Evolutionary conservation across 2,329 filamentous ascomycete genomes (phyloP).

Genomic region (Colletotrichum trifolii): DNA sequence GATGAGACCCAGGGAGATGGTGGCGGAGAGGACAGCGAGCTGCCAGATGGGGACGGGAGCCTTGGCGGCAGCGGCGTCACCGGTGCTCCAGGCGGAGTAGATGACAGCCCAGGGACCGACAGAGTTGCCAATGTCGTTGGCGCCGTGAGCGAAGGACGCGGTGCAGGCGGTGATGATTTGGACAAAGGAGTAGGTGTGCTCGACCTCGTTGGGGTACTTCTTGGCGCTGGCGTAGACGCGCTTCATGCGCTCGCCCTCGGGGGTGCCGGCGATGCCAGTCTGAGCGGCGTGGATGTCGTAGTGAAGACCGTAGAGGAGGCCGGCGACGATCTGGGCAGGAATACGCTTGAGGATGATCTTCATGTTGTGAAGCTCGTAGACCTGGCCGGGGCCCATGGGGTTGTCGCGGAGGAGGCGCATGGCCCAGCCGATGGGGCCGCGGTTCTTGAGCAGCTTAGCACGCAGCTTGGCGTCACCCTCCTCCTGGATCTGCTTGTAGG

Average conservation of each 20-base stretch:
- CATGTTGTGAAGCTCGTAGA: constrained; percentile 81
- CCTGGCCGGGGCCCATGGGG: constrained; percentile 75
- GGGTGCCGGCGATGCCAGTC: constrained; percentile 75
- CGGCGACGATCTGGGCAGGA: constrained; percentile 73
- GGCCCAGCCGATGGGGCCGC: constrained; percentile 82
- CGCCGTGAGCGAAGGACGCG: constrained; percentile 79
- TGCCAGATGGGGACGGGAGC: constrained; percentile 79
- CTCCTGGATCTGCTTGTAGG: constrained; percentile 71
- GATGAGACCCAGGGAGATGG: constrained; percentile 74
- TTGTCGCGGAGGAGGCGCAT: constrained; percentile 82
- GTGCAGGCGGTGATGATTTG: constrained; percentile 77
- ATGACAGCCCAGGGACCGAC: constrained; percentile 78
- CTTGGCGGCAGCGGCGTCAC: constrained; percentile 69
- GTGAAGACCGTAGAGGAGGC: constrained; percentile 77
- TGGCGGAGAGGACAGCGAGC: constrained; percentile 73
- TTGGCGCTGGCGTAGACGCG: constrained; percentile 71
- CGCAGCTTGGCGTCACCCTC: constrained; percentile 69
- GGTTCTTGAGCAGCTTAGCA: constrained; percentile 69
- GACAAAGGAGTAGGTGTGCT: constrained; percentile 75
- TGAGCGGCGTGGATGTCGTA: constrained; percentile 87
- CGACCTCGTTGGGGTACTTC: constrained; percentile 77
- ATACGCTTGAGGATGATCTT: constrained; percentile 71
- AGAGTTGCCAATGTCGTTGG: constrained; percentile 81
- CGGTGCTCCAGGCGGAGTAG: constrained; percentile 74
- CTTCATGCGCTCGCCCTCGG: constrained; percentile 78